Percentiles rank a stretch among this genome's conserved stretches.
These are phyloP conservation scores for Auricularia auricula-judae DNA, from an alignment of 768 basidiomycete species.

Conservation along the genomic window DNA sequence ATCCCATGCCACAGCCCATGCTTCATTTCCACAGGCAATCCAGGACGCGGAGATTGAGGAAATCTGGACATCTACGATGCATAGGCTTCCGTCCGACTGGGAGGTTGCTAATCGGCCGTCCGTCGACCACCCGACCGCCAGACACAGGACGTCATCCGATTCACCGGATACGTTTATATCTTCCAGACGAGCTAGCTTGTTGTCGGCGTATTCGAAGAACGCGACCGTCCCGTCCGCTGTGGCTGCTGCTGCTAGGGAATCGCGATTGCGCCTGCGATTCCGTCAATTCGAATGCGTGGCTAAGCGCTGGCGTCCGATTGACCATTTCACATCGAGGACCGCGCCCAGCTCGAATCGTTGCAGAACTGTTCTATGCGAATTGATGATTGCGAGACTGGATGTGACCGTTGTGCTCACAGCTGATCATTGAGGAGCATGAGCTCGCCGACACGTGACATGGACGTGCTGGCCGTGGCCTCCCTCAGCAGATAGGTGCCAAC, in stretches of 20 bases:
- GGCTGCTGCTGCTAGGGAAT: not conserved
- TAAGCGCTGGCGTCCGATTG: not conserved
- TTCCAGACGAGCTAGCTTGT: constrained; percentile 13
- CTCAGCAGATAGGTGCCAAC: constrained; percentile 89
- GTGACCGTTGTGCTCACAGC: constrained; percentile 22
- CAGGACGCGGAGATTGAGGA: constrained; percentile 43
- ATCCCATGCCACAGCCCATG: constrained; percentile 90
- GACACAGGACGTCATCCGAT: constrained; percentile 53
- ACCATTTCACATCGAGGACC: constrained; percentile 91
- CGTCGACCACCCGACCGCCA: constrained; percentile 88
- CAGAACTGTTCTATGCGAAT: constrained; percentile 29
- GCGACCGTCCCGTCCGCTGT: not conserved
- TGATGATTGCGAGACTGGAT: constrained; percentile 5
- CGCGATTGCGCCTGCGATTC: not conserved
- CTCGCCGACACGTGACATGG: not conserved
- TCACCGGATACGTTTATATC: constrained; percentile 18
- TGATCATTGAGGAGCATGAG: constrained; percentile 10
- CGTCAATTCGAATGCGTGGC: not conserved
- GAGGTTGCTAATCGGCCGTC: constrained; percentile 58
- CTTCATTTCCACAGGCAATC: constrained; percentile 87
- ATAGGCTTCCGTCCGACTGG: constrained; percentile 66
- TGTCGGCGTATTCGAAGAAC: constrained; percentile 6
- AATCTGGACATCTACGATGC: constrained; percentile 43
- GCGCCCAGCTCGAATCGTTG: constrained; percentile 70
- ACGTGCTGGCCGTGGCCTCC: constrained; percentile 19